These are phyloP conservation scores for Graphilbum sp. DNA, from an alignment of 2,329 filamentous ascomycete genomes.

Conservation along the genomic window DNA sequence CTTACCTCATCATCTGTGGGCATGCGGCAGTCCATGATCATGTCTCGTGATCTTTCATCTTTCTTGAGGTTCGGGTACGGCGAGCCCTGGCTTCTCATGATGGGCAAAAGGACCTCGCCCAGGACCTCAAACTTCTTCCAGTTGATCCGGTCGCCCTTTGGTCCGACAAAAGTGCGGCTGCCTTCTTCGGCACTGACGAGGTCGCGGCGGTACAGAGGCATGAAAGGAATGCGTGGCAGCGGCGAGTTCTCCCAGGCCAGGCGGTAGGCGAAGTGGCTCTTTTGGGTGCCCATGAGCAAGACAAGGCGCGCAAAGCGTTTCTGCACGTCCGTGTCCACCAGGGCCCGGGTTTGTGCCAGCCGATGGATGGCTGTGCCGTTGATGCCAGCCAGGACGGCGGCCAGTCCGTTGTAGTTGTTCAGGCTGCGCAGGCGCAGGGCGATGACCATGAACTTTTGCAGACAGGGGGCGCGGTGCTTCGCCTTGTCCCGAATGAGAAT, in stretches of 20 bases:
- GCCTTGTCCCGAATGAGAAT: slow-evolving; percentile 84
- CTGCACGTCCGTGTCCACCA: slow-evolving; percentile 54
- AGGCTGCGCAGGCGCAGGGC: slow-evolving; percentile 72
- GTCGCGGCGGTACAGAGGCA: slow-evolving; percentile 78
- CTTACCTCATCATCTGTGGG: slow-evolving; percentile 76
- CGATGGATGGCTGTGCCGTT: slow-evolving; percentile 78
- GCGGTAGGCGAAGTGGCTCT: slow-evolving; percentile 90
- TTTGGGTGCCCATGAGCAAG: slow-evolving; percentile 83
- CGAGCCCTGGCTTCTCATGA: slow-evolving; percentile 81
- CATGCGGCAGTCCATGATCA: slow-evolving; percentile 71
- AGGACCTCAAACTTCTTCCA: slow-evolving; percentile 98
- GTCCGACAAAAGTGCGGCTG: slow-evolving; percentile 73
- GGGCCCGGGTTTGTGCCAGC: slow-evolving; percentile 58
- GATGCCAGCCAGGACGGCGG: slow-evolving; percentile 85
- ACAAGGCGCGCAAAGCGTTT: slow-evolving; percentile 80
- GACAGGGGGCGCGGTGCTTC: slow-evolving; percentile 77
- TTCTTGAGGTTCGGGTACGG: slow-evolving; percentile 59
- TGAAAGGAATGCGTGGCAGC: slow-evolving; percentile 77
- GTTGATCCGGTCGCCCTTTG: slow-evolving; percentile 62
- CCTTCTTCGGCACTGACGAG: slow-evolving; percentile 85
- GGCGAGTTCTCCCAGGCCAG: slow-evolving; percentile 94
- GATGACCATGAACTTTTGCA: slow-evolving; percentile 93
- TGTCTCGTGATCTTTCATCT: slow-evolving; percentile 52
- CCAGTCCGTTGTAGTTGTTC: slow-evolving; percentile 94
- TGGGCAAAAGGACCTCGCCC: slow-evolving; percentile 74